These are phyloP conservation scores for Mucor lusitanicus DNA, from an alignment of 371 early-diverging fungal species.

Conservation along the genomic window DNA sequence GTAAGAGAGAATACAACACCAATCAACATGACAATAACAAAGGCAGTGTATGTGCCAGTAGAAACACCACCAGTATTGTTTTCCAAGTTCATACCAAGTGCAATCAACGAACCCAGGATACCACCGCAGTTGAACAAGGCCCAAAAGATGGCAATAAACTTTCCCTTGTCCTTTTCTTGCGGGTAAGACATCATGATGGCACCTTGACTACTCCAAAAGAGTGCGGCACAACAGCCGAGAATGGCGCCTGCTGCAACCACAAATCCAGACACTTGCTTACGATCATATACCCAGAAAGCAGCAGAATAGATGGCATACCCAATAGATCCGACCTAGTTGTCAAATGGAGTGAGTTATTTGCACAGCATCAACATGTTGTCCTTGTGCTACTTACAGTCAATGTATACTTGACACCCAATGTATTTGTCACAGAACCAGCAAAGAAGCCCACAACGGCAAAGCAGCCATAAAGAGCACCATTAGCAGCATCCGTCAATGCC, in stretches of 20 bases:
- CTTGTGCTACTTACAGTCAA: constrained; percentile 32
- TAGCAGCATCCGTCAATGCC: constrained; percentile 65
- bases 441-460: constrained; percentile 73
- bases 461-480: constrained; percentile 67
- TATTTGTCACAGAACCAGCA: constrained; percentile 64
- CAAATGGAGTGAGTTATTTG: not conserved
- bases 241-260: constrained; percentile 64
- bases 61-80: constrained; percentile 46
- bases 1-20: constrained; percentile 57
- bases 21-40: constrained; percentile 64
- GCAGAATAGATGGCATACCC: constrained; percentile 63
- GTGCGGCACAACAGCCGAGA: constrained; percentile 64
- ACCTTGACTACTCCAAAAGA: constrained; percentile 72
- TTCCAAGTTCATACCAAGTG: constrained; percentile 65
- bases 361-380: not conserved
- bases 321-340: constrained; percentile 38
- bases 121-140: constrained; percentile 80
- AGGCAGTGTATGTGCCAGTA: constrained; percentile 66
- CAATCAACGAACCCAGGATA: constrained; percentile 73
- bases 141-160: constrained; percentile 81
- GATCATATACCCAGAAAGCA: constrained; percentile 57
- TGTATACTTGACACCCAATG: constrained; percentile 54
- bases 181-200: constrained; percentile 74
- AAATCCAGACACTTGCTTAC: constrained; percentile 41
- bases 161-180: constrained; percentile 69